Evolutionary conservation across 1,284 basidiomycete species (phyloP), one percentile per base, ranked within the genome.

Genomic region (Cutaneotrichosporon arboriforme): DNA sequence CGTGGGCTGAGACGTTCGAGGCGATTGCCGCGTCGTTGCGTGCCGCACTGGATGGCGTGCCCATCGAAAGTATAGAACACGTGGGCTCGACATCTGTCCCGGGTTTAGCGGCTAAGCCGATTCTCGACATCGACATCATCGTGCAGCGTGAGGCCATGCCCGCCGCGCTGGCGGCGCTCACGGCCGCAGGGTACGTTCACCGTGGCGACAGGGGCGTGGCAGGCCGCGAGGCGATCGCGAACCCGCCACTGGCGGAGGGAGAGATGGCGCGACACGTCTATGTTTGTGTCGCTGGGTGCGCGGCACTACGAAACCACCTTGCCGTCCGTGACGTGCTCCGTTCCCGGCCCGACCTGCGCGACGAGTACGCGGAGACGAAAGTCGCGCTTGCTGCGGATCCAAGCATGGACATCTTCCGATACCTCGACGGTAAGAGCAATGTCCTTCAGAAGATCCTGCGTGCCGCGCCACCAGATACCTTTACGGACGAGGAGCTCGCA

Each of bases 91-190:
- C 62, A 20, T 57, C 60, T 2, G 49, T 65, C 12, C 58, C 57
- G 3, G 58, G 54, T 12, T 53, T 65, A 4, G 41, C 54, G 4
- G 58, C 59, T 2, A 64, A 62, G 23, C 60, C 60, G 3, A 45
- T 64, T 10, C 54, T 65, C 48, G 61, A 63, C 54, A 58, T 65
- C 22, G 61, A 63, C 55, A 55, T 65, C 15, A 35, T 65, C 21
- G 52, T 63, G 15, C 9, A 31, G 4, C 45, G 54, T 7, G 38
- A 34, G n/a, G 9, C 52, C 38, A 21, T 61, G 12, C 15, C 42
- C 5, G 10, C 26, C 4, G 57, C 57, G 5, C 20, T 52, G 14
- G 14, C 33, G 4, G 49, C 49, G 12, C 39, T 51, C 17, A 13
- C 10, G n/a, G 22, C 37, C 0, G 38, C 37, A 1, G 43, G 52